These are phyloP conservation scores for Hyaloscypha finlandica DNA, from an alignment of 495 filamentous ascomycete genomes.

Conservation along the genomic window DNA sequence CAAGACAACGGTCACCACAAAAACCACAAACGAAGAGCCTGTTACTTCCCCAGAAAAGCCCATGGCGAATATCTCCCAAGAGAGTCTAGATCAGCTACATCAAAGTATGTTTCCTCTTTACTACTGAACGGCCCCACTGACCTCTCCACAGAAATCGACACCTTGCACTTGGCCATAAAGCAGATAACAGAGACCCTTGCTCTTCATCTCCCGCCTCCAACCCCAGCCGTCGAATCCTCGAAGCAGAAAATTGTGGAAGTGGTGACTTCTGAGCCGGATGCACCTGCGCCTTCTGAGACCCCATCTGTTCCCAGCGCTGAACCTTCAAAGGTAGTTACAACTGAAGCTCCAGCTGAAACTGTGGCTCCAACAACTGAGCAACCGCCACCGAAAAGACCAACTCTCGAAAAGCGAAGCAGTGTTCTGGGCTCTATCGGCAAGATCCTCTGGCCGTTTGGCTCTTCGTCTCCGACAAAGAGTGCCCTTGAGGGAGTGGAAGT, in stretches of 20 bases:
- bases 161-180: conserved; percentile 16
- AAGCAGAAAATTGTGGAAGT: not conserved
- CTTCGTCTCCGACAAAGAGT: not conserved
- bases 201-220: not conserved
- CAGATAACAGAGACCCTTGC: conserved; percentile 13
- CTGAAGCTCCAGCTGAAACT: not conserved
- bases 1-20: not conserved
- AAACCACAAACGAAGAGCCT: not conserved
- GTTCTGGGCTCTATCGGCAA: conserved; percentile 17
- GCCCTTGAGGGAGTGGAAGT: not conserved
- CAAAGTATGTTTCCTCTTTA: conserved; percentile 9
- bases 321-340: not conserved
- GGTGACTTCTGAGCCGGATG: not conserved
- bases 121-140: not conserved
- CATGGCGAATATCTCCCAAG: conserved; percentile 12
- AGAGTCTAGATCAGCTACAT: conserved; percentile 17
- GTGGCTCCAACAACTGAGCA: not conserved
- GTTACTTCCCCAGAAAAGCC: not conserved
- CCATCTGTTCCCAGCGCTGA: not conserved
- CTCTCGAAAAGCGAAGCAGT: conserved; percentile 14
- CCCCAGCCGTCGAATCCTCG: not conserved
- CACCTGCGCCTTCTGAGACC: not conserved
- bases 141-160: conserved; percentile 14
- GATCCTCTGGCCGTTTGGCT: conserved; percentile 21
- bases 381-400: conserved; percentile 1